Conservation (phyloP, 2,329 filamentous ascomycete species). For the Diaporthe batatas region DNA sequence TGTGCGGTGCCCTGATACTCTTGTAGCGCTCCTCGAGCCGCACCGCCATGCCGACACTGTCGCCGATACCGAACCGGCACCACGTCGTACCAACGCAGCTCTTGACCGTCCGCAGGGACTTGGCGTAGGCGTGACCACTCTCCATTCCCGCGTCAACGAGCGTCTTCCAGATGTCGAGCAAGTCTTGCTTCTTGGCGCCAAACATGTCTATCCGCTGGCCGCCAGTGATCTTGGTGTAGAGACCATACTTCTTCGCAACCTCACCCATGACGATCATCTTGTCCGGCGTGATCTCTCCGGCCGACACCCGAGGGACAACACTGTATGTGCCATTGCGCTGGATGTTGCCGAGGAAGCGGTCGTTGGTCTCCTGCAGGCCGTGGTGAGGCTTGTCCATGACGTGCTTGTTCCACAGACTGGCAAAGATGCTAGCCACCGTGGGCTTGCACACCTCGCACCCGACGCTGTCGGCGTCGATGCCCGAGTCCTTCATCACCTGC, state of each 20-base stretch:
- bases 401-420: constrained; percentile 86
- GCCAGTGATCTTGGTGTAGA: constrained; percentile 94
- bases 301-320: constrained; percentile 85
- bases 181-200: constrained; percentile 88
- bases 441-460: constrained; percentile 93
- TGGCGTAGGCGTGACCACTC: constrained; percentile 91
- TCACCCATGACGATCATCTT: constrained; percentile 86
- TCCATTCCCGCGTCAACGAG: constrained; percentile 90
- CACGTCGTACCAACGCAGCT: constrained; percentile 92
- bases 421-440: constrained; percentile 82
- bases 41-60: constrained; percentile 92
- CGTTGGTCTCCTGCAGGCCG: constrained; percentile 91
- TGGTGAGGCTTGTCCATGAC: constrained; percentile 77
- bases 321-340: constrained; percentile 93
- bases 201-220: constrained; percentile 95
- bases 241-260: constrained; percentile 84
- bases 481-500: constrained; percentile 83
- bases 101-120: constrained; percentile 90
- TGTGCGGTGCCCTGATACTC: constrained; percentile 88
- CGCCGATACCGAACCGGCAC: constrained; percentile 90
- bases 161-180: constrained; percentile 84
- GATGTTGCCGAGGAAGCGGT: constrained; percentile 88
- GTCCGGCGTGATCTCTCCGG: constrained; percentile 88
- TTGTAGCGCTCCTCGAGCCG: constrained; percentile 92
- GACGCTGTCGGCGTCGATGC: constrained; percentile 77